Percentiles rank a stretch among this genome's conserved stretches.
Conservation (phyloP, 1,284 basidiomycete genomes). For the Mycena citricolor region DNA sequence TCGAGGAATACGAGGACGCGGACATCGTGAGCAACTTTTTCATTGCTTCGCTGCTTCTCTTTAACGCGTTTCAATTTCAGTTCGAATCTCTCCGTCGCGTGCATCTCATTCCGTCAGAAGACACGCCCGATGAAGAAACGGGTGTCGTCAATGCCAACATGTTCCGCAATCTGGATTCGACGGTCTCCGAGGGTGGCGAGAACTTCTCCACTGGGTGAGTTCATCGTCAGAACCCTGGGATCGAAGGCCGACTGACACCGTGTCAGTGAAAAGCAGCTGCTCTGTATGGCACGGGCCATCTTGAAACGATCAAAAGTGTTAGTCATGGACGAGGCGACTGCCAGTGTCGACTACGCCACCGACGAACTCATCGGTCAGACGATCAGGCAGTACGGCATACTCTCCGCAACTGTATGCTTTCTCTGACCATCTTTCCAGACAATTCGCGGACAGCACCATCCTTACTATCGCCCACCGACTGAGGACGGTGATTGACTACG, state of each 20-base stretch:
- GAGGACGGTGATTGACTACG: constrained; percentile 68
- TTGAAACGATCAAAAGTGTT: constrained; percentile 55
- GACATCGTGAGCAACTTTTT: constrained; percentile 63
- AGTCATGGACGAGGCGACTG: constrained; percentile 49
- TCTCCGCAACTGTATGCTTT: neutral
- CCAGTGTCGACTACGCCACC: constrained; percentile 22
- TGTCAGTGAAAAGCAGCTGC: constrained; percentile 55
- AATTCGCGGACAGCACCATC: constrained; percentile 64
- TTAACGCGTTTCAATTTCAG: constrained; percentile 35
- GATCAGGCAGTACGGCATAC: constrained; percentile 57
- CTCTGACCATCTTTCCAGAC: constrained; percentile 34
- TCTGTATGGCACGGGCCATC: constrained; percentile 68
- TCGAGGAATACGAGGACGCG: constrained; percentile 82
- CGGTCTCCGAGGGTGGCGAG: constrained; percentile 87
- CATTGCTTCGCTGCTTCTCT: constrained; percentile 1
- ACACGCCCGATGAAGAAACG: constrained; percentile 28
- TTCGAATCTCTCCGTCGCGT: constrained; percentile 88
- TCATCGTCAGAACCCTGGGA: neutral
- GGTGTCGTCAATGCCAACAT: constrained; percentile 70
- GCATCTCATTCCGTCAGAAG: constrained; percentile 73
- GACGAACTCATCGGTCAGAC: constrained; percentile 61
- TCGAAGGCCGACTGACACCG: neutral
- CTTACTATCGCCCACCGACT: constrained; percentile 70
- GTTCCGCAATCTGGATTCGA: constrained; percentile 82
- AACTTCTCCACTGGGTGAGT: constrained; percentile 87